Evolutionary conservation across 257 asterid genomes (phyloP), one percentile per base, ranked within the genome.

Genomic region (Solanum sitiens): DNA sequence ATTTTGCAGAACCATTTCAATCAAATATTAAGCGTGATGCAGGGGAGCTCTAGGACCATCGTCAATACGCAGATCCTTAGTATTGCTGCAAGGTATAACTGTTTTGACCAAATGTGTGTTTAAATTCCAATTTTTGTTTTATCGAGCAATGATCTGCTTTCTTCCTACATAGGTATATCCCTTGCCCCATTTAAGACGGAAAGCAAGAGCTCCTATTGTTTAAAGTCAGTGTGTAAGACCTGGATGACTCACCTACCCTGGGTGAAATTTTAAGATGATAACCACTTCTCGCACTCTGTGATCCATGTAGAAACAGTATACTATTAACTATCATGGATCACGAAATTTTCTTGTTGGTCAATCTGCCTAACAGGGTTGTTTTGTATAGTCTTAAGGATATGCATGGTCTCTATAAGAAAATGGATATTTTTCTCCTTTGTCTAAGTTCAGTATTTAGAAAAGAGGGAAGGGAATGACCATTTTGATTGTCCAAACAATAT

Each of bases 1-100:
- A 87, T 90, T 89, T 90, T 95, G 95, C 89, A 96, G 99, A 92
- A 92, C 92, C 98, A 94, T 92, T 96, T 96, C 76, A 68, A 92
- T 87, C 97, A 94, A 88, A 95, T 96, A 90, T 89, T 96, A 90
- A 95, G 94, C 86, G 63, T 90, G 94, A 92, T 91, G 96, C 92
- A 87, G 85, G 99, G 98, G 93, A 92, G 94, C 92, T 88, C 97
- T 89, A 93, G 96, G 93, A 93, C 91, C 91, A 88, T 89, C 44
- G 86, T 95, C 91, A 92, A 90, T 85, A 83, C 90, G 88, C 94
- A 90, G 85, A 89, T 96, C 87, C 99, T 96, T 88, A 92, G 88
- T 73, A 90, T 93, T 89, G 97, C 95, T 63, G 90, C 92, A 82
- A 91, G 97, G 99, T 96, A 92, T 44, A 45, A 37, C 79, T 87